Evolutionary conservation across 768 basidiomycete species (phyloP).

Genomic region (Trametes punicea): DNA sequence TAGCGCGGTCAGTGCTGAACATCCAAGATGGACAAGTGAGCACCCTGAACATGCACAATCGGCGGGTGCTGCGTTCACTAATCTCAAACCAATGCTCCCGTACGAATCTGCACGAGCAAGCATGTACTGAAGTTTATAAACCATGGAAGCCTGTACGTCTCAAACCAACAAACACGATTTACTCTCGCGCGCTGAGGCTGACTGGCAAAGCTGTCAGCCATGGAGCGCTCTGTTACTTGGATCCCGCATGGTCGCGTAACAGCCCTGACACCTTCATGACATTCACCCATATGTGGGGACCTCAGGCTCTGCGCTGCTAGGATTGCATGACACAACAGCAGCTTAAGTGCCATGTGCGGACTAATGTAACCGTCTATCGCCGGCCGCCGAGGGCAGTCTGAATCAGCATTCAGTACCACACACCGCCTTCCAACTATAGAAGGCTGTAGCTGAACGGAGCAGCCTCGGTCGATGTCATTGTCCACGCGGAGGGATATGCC

Average conservation of each 20-base stretch:
- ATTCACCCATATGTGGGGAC: no score
- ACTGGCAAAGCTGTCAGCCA: background rate
- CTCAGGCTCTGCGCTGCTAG: no score
- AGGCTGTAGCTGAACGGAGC: background rate
- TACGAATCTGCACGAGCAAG: no score
- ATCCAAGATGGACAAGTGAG: no score
- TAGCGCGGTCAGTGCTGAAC: no score
- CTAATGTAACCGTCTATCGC: no score
- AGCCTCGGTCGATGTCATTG: background rate
- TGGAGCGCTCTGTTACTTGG: slow-evolving; percentile 6
- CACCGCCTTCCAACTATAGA: background rate
- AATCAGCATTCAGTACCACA: no score
- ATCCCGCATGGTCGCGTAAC: background rate
- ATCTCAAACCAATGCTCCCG: no score
- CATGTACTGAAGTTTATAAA: no score
- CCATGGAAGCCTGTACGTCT: background rate
- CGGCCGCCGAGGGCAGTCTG: background rate
- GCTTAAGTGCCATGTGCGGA: slow-evolving; percentile 3
- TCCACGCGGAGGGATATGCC: background rate
- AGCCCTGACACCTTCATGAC: background rate
- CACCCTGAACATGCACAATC: no score
- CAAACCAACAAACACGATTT: background rate
- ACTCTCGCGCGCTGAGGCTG: background rate
- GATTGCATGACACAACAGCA: no score
- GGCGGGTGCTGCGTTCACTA: no score